Percentiles rank a stretch among this genome's conserved stretches.
Conservation (phyloP, 2,329 filamentous ascomycete species). For the Colletotrichum abscissum region DNA sequence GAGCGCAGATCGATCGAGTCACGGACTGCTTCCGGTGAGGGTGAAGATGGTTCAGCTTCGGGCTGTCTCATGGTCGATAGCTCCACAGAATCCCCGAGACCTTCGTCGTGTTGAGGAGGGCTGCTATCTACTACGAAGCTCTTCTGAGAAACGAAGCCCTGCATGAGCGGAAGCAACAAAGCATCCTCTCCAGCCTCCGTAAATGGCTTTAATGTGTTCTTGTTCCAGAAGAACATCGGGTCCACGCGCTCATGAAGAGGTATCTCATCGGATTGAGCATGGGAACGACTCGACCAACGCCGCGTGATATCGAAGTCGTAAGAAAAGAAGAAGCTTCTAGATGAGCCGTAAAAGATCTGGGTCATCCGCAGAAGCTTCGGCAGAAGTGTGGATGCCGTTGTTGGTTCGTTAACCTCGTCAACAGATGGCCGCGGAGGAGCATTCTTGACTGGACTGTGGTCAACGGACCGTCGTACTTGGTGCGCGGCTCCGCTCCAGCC, state of each 20-base stretch:
- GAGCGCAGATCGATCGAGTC: slow-evolving; percentile 54
- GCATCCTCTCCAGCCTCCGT: slow-evolving; percentile 77
- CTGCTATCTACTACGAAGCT: slow-evolving; percentile 78
- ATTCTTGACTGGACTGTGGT: slow-evolving; percentile 34
- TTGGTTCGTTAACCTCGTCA: slow-evolving; percentile 49
- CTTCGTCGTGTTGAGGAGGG: slow-evolving; percentile 65
- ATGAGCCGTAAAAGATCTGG: slow-evolving; percentile 84
- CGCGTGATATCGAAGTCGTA: slow-evolving; percentile 94
- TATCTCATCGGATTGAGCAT: slow-evolving; percentile 55
- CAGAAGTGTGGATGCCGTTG: slow-evolving; percentile 66
- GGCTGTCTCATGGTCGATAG: slow-evolving; percentile 51
- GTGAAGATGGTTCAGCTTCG: slow-evolving; percentile 40
- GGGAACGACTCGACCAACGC: slow-evolving; percentile 59
- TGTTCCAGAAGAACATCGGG: slow-evolving; percentile 91
- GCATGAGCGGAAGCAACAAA: slow-evolving; percentile 85
- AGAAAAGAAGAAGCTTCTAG: slow-evolving; percentile 91
- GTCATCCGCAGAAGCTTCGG: slow-evolving; percentile 88
- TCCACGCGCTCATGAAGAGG: slow-evolving; percentile 81
- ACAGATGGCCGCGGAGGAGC: slow-evolving; percentile 47
- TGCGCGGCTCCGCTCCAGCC: slow-evolving; percentile 67
- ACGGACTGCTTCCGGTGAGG: slow-evolving; percentile 40
- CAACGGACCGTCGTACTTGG: slow-evolving; percentile 26
- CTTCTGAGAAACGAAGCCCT: slow-evolving; percentile 92
- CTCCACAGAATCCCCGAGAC: slow-evolving; percentile 58
- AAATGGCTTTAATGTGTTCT: slow-evolving; percentile 78